Percentiles rank a stretch among this genome's conserved stretches.
Conservation (phyloP, 192 early-diverging fungal species). For the Piromyces sp. region DNA sequence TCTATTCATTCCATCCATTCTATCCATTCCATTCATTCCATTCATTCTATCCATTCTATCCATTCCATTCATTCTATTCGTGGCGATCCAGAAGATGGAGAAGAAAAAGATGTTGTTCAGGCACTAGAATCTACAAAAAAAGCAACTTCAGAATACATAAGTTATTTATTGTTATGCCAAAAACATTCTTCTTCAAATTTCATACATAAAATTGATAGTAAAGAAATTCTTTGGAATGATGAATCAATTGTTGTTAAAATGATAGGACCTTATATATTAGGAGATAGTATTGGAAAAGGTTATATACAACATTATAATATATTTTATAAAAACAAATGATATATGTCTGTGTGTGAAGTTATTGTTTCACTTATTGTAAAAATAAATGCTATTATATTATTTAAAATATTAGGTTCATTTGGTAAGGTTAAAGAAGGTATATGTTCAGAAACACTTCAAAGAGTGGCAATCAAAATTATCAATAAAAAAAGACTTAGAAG, state of each 20-base stretch:
- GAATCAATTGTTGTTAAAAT: constrained; percentile 21
- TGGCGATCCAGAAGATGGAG: not conserved
- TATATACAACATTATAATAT: no score
- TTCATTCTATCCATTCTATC: no score
- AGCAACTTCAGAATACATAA: not conserved
- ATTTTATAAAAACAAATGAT: no score
- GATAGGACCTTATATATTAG: constrained; percentile 34
- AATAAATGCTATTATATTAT: no score
- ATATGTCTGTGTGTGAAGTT: no score
- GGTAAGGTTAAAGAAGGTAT: constrained; percentile 45
- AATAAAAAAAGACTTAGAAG: constrained; percentile 34
- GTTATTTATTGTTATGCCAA: constrained; percentile 30
- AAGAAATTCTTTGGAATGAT: constrained; percentile 25
- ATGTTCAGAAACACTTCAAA: constrained; percentile 28
- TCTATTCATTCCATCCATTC: no score
- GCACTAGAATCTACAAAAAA: not conserved
- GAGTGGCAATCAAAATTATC: constrained; percentile 40
- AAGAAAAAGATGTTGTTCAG: not conserved
- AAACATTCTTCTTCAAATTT: constrained; percentile 29
- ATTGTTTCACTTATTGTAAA: no score
- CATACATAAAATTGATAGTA: constrained; percentile 35
- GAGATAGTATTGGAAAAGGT: constrained; percentile 35
- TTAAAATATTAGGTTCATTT: constrained; percentile 14
- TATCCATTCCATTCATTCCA: no score
- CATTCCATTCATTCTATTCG: no score